Evolutionary conservation across 2,329 filamentous ascomycete species (phyloP).

Genomic region (Colletotrichum incanum): DNA sequence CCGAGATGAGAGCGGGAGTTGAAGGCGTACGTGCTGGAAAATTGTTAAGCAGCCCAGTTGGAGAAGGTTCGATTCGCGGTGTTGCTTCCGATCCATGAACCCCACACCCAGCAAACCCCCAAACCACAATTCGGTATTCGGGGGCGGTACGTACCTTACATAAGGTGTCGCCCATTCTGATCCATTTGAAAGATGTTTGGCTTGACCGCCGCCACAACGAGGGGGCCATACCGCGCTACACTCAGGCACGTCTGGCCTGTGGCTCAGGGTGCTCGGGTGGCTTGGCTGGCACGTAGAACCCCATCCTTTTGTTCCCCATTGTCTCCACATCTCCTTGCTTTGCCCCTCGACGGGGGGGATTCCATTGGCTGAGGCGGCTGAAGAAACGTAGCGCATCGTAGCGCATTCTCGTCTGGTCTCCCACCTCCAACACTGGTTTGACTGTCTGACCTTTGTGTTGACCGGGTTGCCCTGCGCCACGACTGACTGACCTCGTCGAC

Average conservation of each 20-base stretch:
- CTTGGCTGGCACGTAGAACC: slow-evolving; percentile 31
- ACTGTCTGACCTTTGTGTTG: slow-evolving; percentile 10
- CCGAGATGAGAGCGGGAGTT: not conserved
- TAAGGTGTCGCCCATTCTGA: not conserved
- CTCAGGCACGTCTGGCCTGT: slow-evolving; percentile 25
- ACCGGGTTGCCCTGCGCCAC: slow-evolving; percentile 22
- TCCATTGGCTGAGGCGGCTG: slow-evolving; percentile 30
- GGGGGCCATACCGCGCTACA: slow-evolving; percentile 21
- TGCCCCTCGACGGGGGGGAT: not conserved
- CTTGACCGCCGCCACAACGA: not conserved
- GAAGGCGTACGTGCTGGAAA: slow-evolving; percentile 9
- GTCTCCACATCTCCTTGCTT: not conserved
- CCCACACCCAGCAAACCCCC: slow-evolving; percentile 25
- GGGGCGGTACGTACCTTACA: not conserved
- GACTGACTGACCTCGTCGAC: not conserved
- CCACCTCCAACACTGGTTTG: slow-evolving; percentile 17
- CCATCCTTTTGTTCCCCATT: not conserved
- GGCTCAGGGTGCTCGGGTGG: slow-evolving; percentile 39
- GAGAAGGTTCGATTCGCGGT: slow-evolving; percentile 33
- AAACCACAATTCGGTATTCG: not conserved
- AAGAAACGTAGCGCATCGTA: slow-evolving; percentile 29
- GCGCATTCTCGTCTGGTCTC: slow-evolving; percentile 10
- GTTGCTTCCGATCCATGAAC: slow-evolving; percentile 6
- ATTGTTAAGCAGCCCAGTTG: slow-evolving; percentile 35
- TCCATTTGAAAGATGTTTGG: not conserved